Evolutionary conservation across 306 rosid species (phyloP).

Genomic region (Mucuna pruriens): DNA sequence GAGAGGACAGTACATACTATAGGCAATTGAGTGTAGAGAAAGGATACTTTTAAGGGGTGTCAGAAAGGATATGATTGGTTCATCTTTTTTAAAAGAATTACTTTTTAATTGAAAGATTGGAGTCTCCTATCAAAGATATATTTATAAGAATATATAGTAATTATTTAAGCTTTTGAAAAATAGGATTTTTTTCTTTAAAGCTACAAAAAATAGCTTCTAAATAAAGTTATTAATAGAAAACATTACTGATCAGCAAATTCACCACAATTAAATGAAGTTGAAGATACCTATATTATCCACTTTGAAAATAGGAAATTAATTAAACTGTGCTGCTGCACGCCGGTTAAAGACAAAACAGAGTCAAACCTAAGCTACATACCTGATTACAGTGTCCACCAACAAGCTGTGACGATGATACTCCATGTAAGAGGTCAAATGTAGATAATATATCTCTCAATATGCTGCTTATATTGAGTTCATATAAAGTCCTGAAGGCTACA

Average conservation of each 20-base stretch:
- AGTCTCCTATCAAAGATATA: background rate
- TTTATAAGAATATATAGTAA: background rate
- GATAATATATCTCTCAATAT: constrained; percentile 74
- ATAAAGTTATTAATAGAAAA: constrained; percentile 16
- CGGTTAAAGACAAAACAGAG: constrained; percentile 30
- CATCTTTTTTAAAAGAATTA: background rate
- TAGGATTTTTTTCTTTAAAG: background rate
- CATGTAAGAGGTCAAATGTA: constrained; percentile 68
- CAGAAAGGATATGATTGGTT: background rate
- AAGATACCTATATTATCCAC: background rate
- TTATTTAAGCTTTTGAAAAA: background rate
- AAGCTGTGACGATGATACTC: constrained; percentile 67
- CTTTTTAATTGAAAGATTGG: background rate
- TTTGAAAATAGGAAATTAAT: constrained; percentile 27
- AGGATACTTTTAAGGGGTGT: background rate
- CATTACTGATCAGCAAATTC: background rate
- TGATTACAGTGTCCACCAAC: constrained; percentile 80
- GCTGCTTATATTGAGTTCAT: constrained; percentile 81
- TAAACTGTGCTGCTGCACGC: background rate
- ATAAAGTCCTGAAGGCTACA: constrained; percentile 75
- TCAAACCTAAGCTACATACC: constrained; percentile 56
- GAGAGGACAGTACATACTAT: background rate
- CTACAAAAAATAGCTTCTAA: background rate
- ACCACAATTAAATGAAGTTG: background rate
- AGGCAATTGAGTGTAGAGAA: constrained; percentile 1